Base-by-base conservation (phyloP, 345 rosid genomes). In the Citrus cavaleriei region DNA sequence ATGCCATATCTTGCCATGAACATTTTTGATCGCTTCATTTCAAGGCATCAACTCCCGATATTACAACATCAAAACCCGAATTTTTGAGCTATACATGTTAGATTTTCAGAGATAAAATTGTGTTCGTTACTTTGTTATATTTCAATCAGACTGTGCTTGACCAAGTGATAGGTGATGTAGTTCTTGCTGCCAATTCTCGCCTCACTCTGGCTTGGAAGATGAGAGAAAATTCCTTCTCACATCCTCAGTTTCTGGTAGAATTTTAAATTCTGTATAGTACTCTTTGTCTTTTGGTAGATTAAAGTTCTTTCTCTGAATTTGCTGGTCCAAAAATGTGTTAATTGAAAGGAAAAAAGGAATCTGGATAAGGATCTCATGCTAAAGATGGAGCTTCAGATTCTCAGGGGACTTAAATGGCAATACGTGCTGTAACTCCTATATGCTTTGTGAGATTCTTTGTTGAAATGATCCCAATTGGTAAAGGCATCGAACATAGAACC, bases 1-100 rank as follows among this genome's bases (percentile, higher is more conserved):
- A 72, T 72, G 2, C 62, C 64, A 1, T 55, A 55, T 72, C 75
- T 72, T 55, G 75, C 75, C 9, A 21, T 72, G 42, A 72, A 72
- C n/a, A 54, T 30, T 24, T 71, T 71, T 6, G 27, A 71, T 71
- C 62, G 40, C 61, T 71, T 27, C 74, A 51, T 71, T 71, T 54
- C 75, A 54, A 72, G 75, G 63, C 42, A 72, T 21, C 42, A 19
- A 55, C 63, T 72, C 19, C 75, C 75, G 75, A 49, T 72, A 72
- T 7, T 72, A 30, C n/a, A 32, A 49, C 13, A 4, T 49, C 3
- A 9, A 71, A 9, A 10, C 10, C 32, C 12, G 1, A 13, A 27
- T 3, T 3, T 18, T 6, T 28, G 24, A 64, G 2, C 24, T 22
- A 28, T 66, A 34, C 6, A 42, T 8, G 55, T 40, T 68, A 21